A percentile compares a stretch with the other conserved stretches of the same genome.
Conservation (phyloP, 2,329 filamentous ascomycete genomes). For the Paecilomyces sp. region DNA sequence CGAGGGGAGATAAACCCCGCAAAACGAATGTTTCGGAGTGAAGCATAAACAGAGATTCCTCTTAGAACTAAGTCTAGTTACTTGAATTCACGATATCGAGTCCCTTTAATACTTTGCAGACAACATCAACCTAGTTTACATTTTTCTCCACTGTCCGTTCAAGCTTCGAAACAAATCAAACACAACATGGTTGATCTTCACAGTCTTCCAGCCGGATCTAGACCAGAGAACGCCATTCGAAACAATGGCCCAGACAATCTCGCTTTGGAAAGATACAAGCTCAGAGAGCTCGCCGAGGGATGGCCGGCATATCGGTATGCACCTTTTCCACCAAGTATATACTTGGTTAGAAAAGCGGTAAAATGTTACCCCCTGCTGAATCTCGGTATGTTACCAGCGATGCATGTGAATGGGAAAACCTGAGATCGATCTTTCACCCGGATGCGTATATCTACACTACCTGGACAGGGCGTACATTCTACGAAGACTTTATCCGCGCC, state of each 20-base stretch:
- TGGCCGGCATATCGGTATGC: slow-evolving; percentile 42
- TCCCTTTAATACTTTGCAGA: no score
- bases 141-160: neutral
- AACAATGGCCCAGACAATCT: slow-evolving; percentile 43
- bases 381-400: slow-evolving; percentile 25
- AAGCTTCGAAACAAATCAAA: neutral
- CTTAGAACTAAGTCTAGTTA: neutral
- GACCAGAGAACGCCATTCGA: slow-evolving; percentile 34
- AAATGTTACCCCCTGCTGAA: neutral
- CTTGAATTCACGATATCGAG: no score
- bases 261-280: slow-evolving; percentile 39
- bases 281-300: slow-evolving; percentile 44
- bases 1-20: neutral
- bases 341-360: neutral
- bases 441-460: slow-evolving; percentile 45
- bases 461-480: slow-evolving; percentile 40
- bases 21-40: neutral
- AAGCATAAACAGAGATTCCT: neutral
- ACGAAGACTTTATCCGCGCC: slow-evolving; percentile 40
- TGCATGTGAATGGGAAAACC: slow-evolving; percentile 48
- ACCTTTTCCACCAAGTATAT: neutral
- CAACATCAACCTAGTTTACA: no score
- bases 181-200: slow-evolving; percentile 27
- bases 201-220: slow-evolving; percentile 26
- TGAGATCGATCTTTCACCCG: slow-evolving; percentile 44